Base-by-base conservation (phyloP, 495 filamentous ascomycete species). In the Opeltia flavorubescens region DNA sequence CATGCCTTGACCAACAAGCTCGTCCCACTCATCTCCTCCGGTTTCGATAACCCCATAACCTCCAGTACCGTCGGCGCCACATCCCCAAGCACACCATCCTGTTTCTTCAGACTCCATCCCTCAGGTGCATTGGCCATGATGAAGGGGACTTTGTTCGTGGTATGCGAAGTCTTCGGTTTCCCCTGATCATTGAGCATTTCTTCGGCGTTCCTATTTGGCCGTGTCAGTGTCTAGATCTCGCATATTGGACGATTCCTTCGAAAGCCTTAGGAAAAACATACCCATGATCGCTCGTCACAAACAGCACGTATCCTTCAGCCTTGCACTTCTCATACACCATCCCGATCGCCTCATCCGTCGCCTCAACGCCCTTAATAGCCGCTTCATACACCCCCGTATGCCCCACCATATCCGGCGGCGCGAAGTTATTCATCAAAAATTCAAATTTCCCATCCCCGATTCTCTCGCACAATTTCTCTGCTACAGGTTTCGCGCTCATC, bases 401-500 rank as follows among this genome's bases (percentile, higher is more conserved):
- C 55, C 91, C 91, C 51, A 98, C 91, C 91, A 98, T 98, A 67
- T 98, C 91, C 36, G 91, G 93, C 18, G 93, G 89, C 26, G 91
- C 91, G 62, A 98, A 96, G 76, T 98, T 98, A 80, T 96, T 95
- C 91, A 98, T 98, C 58, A 98, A 67, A 59, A 98, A 95, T 58
- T 88, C 86, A 66, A 89, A 91, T 52, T 82, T 76, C 55, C 75
- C 72, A 66, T 86, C 83, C 12, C 60, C 73, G 55, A 98, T 81
- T 45, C 89, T 77, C 68, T 89, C 84, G 64, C 71, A 73, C 48
- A 94, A 78, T 69, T 91, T 86, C 51, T 91, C 71, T 15, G 84
- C 93, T 9, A 98, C 91, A 15, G 68, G 83, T 44, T 76, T 81
- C 35, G 88, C 88, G 57, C 84, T 91, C 91, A 98, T 98, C 68